Base-by-base conservation (phyloP, 2,329 filamentous ascomycete genomes). In the Aspergillus quadrilineatus region DNA sequence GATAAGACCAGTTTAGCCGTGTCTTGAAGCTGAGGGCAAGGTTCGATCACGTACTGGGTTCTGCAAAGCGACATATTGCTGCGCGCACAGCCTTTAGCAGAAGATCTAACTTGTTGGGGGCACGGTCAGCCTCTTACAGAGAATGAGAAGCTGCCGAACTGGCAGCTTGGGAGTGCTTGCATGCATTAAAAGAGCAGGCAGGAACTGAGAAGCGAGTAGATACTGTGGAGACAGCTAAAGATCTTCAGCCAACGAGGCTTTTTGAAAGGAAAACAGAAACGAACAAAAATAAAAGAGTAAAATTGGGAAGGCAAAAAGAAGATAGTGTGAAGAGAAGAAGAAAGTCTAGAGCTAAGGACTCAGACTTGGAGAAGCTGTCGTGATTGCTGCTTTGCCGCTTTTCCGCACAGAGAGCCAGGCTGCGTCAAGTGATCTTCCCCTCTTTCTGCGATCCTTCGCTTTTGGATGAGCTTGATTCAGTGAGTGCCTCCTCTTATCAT, bases 51-150 rank as follows among this genome's bases (percentile, higher is more conserved):
- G 54, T 73, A 76, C 73, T 66, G 50, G 89, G 89, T 70, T 93
- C 89, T 59, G 89, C 87, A 67, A 93, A 89, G 67, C 89, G 83
- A 69, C 88, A 90, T 77, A 91, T 82, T 70, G 88, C 89, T 91
- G 63, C 90, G 64, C 32, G 53, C 50, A 17, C 53, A 10, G 5
- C 46, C 28, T 22, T 56, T 50, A 58, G 52, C 48, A 52, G 14
- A 63, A 57, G 32, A 17, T 58, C 57, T 50, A 49, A 26, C 48
- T 30, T 48, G 47, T 42, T 50, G 41, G 44, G 55, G 22, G 50
- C 17, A 41, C 2, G 30, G 30, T 44, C 9, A 2, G 15, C 12
- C 39, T 65, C 69, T 79, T 81, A 92, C 89, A 86, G 61, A 95
- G 77, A 69, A 95, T 92, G 43, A 85, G 77, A 68, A 95, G 79